Evolutionary conservation across 1,284 basidiomycete species (phyloP).

Genomic region (Mycena citricolor): DNA sequence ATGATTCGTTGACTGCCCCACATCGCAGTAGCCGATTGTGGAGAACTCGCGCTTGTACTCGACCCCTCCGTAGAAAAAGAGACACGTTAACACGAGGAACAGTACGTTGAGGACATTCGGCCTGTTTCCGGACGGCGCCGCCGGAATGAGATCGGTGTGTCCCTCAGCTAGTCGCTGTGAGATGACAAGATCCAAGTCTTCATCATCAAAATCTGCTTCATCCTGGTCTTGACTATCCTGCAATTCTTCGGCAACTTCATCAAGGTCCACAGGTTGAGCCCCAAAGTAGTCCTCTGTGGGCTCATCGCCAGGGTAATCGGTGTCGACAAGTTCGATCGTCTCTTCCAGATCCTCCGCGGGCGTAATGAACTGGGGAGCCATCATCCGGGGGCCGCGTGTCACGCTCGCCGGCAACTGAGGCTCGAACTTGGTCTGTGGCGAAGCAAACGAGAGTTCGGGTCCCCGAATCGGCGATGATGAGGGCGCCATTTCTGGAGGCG

Average conservation of each 20-base stretch:
- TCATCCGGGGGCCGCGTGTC: slow-evolving; percentile 25
- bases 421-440: slow-evolving; percentile 50
- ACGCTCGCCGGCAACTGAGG: slow-evolving; percentile 49
- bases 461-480: slow-evolving; percentile 38
- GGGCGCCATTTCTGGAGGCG: slow-evolving; percentile 59
- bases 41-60: slow-evolving; percentile 69
- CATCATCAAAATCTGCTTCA: slow-evolving; percentile 29
- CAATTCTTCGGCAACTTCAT: slow-evolving; percentile 20
- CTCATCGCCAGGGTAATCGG: slow-evolving; percentile 20
- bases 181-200: slow-evolving; percentile 30
- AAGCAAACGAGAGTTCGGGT: slow-evolving; percentile 12
- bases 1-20: slow-evolving; percentile 61
- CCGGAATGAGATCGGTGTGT: slow-evolving; percentile 19
- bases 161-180: slow-evolving; percentile 39
- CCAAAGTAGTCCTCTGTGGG: slow-evolving; percentile 20
- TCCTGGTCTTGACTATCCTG: slow-evolving; percentile 31
- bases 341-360: slow-evolving; percentile 17
- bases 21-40: slow-evolving; percentile 81
- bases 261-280: too few relatives aligned
- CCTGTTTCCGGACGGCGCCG: slow-evolving; percentile 10
- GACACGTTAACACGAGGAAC: too few relatives aligned
- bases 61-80: too few relatives aligned
- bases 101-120: too few relatives aligned
- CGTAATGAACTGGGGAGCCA: slow-evolving; percentile 21
- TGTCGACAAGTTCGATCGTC: slow-evolving; percentile 15